A percentile compares a stretch with the other conserved stretches of the same genome.
Evolutionary conservation across 1,284 basidiomycete species (phyloP).

Genomic region (Malassezia vespertilionis): DNA sequence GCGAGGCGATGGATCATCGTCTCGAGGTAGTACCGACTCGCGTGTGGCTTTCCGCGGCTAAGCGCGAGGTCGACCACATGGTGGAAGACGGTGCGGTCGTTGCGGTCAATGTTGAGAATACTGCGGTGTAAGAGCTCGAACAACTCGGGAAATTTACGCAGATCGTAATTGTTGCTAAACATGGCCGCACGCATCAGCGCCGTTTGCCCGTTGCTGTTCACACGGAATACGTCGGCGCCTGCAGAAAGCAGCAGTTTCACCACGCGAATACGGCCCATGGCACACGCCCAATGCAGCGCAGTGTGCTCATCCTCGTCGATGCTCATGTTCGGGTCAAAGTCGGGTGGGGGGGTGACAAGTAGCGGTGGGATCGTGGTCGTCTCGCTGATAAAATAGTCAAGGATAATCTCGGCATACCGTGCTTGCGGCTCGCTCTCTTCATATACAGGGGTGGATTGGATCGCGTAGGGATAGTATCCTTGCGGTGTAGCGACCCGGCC

Average conservation of each 20-base stretch:
- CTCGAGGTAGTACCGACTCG: conserved; percentile 97
- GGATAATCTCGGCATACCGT: conserved; percentile 79
- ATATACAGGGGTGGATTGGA: conserved; percentile 3
- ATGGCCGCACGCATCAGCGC: conserved; percentile 97
- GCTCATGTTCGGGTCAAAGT: conserved; percentile 90
- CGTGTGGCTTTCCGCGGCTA: conserved; percentile 93
- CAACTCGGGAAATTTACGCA: conserved; percentile 94
- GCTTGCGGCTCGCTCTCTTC: conserved; percentile 23
- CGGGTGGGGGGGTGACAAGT: conserved; percentile 74
- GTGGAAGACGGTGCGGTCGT: conserved; percentile 95
- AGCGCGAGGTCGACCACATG: conserved; percentile 98
- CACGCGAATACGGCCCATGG: conserved; percentile 93
- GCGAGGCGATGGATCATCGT: conserved; percentile 76
- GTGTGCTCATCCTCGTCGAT: conserved; percentile 99
- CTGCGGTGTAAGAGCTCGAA: conserved; percentile 93
- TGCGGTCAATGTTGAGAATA: conserved; percentile 96
- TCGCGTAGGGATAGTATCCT: conserved; percentile 8
- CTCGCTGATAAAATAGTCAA: conserved; percentile 99
- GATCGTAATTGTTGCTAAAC: conserved; percentile 99
- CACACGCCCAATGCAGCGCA: conserved; percentile 94
- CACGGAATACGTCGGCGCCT: conserved; percentile 91
- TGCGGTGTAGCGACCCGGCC: conserved; percentile 5
- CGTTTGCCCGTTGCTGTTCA: conserved; percentile 93
- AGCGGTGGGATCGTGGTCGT: conserved; percentile 81
- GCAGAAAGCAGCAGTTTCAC: conserved; percentile 88